Conservation (phyloP, 164 flowering plant genomes). For the Stephania japonica region DNA sequence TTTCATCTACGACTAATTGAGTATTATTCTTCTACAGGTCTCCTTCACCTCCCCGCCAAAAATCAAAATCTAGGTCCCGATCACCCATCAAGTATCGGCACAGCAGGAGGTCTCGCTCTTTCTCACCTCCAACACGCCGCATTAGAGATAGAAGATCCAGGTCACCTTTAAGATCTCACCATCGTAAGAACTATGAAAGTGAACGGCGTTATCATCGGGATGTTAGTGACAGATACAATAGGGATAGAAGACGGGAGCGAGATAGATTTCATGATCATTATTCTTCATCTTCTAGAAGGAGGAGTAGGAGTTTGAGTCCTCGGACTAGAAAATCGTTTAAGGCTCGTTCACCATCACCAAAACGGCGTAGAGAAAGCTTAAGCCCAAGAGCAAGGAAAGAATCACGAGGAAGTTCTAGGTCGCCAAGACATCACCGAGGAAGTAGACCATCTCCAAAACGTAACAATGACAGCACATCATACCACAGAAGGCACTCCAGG, state of each 20-base stretch:
- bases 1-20: conserved; percentile 1
- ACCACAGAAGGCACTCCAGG: conserved; percentile 29
- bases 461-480: conserved; percentile 27
- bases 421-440: conserved; percentile 42
- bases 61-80: conserved; percentile 69
- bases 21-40: conserved; percentile 37
- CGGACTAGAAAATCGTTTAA: conserved; percentile 34
- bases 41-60: conserved; percentile 43
- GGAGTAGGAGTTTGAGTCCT: conserved; percentile 71
- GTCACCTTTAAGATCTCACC: conserved; percentile 68
- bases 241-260: conserved; percentile 50
- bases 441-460: conserved; percentile 31
- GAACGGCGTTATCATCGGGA: conserved; percentile 49
- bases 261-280: conserved; percentile 46
- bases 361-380: conserved; percentile 31
- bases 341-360: conserved; percentile 23
- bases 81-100: conserved; percentile 60
- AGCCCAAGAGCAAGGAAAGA: conserved; percentile 35
- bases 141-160: conserved; percentile 60
- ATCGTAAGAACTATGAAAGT: conserved; percentile 43
- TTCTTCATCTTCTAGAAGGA: conserved; percentile 58
- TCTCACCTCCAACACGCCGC: conserved; percentile 58
- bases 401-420: conserved; percentile 42
- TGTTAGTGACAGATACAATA: conserved; percentile 37
- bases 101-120: conserved; percentile 66